phyloP scores from a whole-genome alignment of 495 filamentous ascomycete species.

The Xylaria curta region DNA sequence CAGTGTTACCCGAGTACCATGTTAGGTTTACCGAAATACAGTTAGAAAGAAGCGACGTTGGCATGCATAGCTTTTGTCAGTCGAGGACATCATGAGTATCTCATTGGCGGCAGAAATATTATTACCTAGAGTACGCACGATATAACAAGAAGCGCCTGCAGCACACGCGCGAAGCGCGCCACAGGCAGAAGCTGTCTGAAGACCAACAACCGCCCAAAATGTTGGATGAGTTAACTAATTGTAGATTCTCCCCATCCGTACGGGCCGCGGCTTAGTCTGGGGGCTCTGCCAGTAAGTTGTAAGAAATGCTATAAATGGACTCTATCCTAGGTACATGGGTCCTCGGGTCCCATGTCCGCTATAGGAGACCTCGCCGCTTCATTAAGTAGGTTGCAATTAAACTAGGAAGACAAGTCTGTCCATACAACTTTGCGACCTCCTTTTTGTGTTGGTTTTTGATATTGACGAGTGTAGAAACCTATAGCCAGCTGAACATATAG shows the following conservation, averaged over 20 bases:
- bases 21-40: conserved; percentile 5
- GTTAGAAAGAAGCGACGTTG: conserved; percentile 15
- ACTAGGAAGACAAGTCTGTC: background rate
- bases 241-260: conserved; percentile 6
- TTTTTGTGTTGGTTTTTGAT: conserved; percentile 1
- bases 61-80: background rate
- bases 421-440: background rate
- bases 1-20: background rate
- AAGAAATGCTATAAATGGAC: conserved; percentile 1
- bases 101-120: background rate
- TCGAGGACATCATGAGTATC: background rate
- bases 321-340: background rate
- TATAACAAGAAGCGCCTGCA: conserved; percentile 20
- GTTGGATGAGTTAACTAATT: background rate
- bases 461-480: conserved; percentile 1
- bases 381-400: background rate
- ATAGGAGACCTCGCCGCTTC: background rate
- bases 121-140: background rate
- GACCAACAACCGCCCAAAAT: background rate
- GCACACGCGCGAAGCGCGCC: conserved; percentile 20
- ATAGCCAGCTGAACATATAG: background rate
- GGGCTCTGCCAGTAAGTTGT: background rate
- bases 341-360: background rate
- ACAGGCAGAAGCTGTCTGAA: background rate
- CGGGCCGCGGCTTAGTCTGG: conserved; percentile 3